Conservation (phyloP, 768 basidiomycete genomes). For the Sarcodon sp. region DNA sequence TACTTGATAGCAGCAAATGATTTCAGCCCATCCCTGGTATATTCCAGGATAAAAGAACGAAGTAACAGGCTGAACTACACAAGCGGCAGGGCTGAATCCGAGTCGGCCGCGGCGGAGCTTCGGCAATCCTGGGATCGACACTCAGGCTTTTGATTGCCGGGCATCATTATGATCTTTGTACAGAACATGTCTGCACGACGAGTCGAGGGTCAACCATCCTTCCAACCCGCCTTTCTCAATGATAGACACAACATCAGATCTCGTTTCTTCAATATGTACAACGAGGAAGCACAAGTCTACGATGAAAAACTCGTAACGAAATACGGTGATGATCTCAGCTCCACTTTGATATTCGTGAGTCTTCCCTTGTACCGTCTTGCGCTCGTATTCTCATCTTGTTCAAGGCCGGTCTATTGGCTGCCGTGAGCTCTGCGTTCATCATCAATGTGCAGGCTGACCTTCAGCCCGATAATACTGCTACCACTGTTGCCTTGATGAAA, state of each 20-base stretch:
- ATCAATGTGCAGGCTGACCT: conserved; percentile 13
- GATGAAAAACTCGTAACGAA: neutral
- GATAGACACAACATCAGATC: neutral
- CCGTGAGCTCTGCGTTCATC: conserved; percentile 15
- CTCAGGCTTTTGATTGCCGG: too few relatives aligned
- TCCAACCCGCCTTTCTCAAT: neutral
- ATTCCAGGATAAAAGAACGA: too few relatives aligned
- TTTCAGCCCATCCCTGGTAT: too few relatives aligned
- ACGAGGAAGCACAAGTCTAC: neutral
- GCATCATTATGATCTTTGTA: too few relatives aligned
- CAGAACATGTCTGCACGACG: neutral
- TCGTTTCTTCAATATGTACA: neutral
- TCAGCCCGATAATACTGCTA: conserved; percentile 7
- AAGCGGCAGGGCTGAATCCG: too few relatives aligned
- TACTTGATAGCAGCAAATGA: too few relatives aligned
- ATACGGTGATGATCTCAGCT: neutral
- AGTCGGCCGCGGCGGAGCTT: too few relatives aligned
- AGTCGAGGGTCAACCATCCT: neutral
- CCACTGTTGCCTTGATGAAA: conserved; percentile 5
- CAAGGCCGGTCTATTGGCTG: conserved; percentile 19
- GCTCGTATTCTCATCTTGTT: neutral
- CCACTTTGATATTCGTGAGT: neutral
- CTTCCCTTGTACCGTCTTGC: neutral
- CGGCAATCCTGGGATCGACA: too few relatives aligned
- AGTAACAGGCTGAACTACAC: too few relatives aligned